Conservation (phyloP, 2,329 filamentous ascomycete genomes). For the Ophiostoma sp. region DNA sequence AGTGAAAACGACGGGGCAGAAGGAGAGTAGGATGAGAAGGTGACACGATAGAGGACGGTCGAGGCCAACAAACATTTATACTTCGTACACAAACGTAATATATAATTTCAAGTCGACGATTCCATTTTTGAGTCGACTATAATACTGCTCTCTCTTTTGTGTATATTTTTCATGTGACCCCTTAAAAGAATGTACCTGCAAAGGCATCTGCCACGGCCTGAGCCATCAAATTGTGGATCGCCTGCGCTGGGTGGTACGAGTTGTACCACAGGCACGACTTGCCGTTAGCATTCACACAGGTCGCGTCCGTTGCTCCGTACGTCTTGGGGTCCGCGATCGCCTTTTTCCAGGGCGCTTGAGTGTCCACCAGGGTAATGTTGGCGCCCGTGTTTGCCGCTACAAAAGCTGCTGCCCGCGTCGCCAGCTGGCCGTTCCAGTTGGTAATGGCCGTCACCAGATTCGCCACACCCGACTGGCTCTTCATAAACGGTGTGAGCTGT, state of each 20-base stretch:
- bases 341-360: conserved; percentile 22
- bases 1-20: background rate
- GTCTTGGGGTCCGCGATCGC: conserved; percentile 25
- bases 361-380: conserved; percentile 25
- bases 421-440: conserved; percentile 25
- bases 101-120: conserved; percentile 1
- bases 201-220: background rate
- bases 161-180: background rate
- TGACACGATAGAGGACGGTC: background rate
- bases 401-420: conserved; percentile 23
- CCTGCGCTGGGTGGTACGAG: background rate
- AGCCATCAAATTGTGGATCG: background rate
- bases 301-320: conserved; percentile 23
- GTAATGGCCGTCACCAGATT: conserved; percentile 22
- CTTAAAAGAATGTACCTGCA: background rate
- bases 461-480: conserved; percentile 5
- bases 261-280: background rate
- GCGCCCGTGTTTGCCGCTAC: conserved; percentile 23
- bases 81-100: background rate
- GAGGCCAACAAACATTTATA: background rate
- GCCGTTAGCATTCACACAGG: background rate
- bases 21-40: background rate
- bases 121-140: background rate
- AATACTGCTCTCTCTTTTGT: background rate
- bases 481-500: background rate